Conservation (phyloP, 306 rosid species). For the Glycine soja region DNA sequence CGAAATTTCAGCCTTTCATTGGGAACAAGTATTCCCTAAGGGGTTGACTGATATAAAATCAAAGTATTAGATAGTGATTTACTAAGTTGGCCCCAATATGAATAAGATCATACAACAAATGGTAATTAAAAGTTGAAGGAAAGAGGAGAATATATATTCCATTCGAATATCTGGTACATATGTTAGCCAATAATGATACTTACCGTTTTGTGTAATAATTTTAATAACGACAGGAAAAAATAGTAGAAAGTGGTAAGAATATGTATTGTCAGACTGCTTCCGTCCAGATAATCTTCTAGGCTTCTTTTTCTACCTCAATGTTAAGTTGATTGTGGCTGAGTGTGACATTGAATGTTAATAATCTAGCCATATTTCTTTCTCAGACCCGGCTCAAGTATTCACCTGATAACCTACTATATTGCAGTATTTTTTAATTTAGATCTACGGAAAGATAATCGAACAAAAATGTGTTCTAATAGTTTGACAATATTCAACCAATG, state of each 20-base stretch:
- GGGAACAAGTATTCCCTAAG: slow-evolving; percentile 89
- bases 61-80: neutral
- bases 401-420: neutral
- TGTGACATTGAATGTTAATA: neutral
- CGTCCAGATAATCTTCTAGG: neutral
- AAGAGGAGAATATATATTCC: neutral
- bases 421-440: neutral
- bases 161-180: neutral
- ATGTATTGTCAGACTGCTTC: neutral
- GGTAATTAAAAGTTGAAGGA: neutral
- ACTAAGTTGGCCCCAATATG: neutral
- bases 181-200: neutral
- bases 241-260: neutral
- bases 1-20: slow-evolving; percentile 77
- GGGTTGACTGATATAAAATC: slow-evolving; percentile 60
- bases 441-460: neutral
- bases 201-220: neutral
- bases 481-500: too few species aligned
- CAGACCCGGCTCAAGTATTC: neutral
- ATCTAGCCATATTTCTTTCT: too few species aligned
- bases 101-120: neutral
- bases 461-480: neutral
- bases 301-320: neutral
- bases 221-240: neutral
- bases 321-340: neutral